Percentiles rank a stretch among this genome's conserved stretches.
Evolutionary conservation across 2,329 filamentous ascomycete genomes (phyloP).

Genomic region (Alternaria burnsii): DNA sequence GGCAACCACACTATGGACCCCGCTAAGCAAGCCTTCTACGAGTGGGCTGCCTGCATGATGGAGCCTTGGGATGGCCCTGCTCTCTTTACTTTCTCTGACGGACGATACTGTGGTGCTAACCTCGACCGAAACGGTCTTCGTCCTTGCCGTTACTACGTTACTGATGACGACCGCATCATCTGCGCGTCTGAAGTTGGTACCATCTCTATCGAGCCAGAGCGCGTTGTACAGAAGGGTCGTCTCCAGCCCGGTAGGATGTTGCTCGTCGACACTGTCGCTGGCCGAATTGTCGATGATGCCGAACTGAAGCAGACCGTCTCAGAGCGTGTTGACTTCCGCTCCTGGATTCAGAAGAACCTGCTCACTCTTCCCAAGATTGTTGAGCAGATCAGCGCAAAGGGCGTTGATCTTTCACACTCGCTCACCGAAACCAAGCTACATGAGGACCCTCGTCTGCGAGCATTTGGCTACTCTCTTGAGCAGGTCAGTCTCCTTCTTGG

Average conservation of each 20-base stretch:
- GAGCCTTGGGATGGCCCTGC: slow-evolving; percentile 98
- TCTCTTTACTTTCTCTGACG: slow-evolving; percentile 96
- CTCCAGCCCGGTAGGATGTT: slow-evolving; percentile 96
- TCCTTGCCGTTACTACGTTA: slow-evolving; percentile 95
- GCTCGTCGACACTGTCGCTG: slow-evolving; percentile 88
- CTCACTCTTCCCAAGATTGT: slow-evolving; percentile 81
- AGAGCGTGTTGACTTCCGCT: slow-evolving; percentile 84
- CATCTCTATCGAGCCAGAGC: slow-evolving; percentile 88
- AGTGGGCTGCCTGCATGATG: slow-evolving; percentile 99
- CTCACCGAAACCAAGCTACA: slow-evolving; percentile 77
- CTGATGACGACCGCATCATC: slow-evolving; percentile 95
- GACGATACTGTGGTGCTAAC: slow-evolving; percentile 95
- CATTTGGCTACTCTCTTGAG: slow-evolving; percentile 94
- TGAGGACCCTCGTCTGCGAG: slow-evolving; percentile 81
- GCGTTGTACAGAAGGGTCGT: slow-evolving; percentile 89
- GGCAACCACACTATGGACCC: slow-evolving; percentile 92
- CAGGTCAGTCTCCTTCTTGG: slow-evolving; percentile 91
- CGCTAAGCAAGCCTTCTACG: slow-evolving; percentile 95
- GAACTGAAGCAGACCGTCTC: slow-evolving; percentile 91
- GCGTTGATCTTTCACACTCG: slow-evolving; percentile 70
- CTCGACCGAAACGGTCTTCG: slow-evolving; percentile 94
- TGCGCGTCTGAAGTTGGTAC: slow-evolving; percentile 97
- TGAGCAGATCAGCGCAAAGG: slow-evolving; percentile 65
- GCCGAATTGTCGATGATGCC: slow-evolving; percentile 91
- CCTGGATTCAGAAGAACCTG: slow-evolving; percentile 87